Conservation (phyloP, 129 eudicot species). For the Centaurea solstitialis region DNA sequence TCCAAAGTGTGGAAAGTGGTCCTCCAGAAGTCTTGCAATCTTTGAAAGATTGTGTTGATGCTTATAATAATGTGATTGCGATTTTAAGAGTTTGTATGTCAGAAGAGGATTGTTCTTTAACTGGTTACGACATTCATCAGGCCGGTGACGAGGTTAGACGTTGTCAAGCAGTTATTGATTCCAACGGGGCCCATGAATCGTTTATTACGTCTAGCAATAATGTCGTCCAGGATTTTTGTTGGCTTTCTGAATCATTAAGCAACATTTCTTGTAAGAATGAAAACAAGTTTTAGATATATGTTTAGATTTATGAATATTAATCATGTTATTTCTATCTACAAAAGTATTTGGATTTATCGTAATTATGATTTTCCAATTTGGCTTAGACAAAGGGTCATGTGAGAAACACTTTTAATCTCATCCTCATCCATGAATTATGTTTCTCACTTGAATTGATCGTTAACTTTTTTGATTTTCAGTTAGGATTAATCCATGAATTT, state of each 20-base stretch:
- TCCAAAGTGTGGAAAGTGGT: constrained; percentile 1
- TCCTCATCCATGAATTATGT: too few relatives aligned
- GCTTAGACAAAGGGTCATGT: too few relatives aligned
- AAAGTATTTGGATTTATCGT: background rate
- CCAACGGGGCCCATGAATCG: constrained; percentile 25
- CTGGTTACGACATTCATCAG: constrained; percentile 12
- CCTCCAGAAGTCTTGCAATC: constrained; percentile 12
- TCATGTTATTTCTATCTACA: background rate
- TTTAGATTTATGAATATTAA: background rate
- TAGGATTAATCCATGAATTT: too few relatives aligned
- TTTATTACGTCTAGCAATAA: constrained; percentile 16
- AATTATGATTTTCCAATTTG: too few relatives aligned
- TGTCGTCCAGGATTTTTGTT: background rate
- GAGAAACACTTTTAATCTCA: too few relatives aligned
- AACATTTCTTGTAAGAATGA: background rate
- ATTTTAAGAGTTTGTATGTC: background rate
- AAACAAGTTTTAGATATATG: background rate
- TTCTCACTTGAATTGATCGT: too few relatives aligned
- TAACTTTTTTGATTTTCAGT: too few relatives aligned
- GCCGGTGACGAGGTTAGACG: constrained; percentile 24
- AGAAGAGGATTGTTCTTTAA: constrained; percentile 18
- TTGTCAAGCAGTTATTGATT: constrained; percentile 21
- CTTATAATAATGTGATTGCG: background rate
- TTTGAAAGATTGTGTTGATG: background rate
- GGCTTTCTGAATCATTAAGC: constrained; percentile 23